phyloP scores from a whole-genome alignment of 1,284 basidiomycete species.

The Rhodotorula sp. region DNA sequence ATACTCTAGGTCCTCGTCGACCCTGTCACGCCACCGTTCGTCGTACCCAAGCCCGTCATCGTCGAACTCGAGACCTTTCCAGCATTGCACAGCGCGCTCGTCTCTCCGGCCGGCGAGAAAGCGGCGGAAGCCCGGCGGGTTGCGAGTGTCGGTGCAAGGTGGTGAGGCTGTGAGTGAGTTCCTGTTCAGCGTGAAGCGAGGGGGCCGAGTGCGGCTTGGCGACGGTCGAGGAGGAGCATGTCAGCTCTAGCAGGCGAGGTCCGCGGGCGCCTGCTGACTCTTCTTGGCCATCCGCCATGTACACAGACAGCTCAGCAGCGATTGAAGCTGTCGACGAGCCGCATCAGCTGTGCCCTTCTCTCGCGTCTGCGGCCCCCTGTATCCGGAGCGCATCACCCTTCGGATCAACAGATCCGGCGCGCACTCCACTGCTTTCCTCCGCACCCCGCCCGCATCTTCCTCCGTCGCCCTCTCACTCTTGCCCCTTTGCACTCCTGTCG shows the following conservation, averaged over 20 bases:
- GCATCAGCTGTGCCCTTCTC: no score
- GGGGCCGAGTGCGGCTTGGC: no score
- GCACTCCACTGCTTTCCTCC: neutral
- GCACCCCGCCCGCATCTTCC: no score
- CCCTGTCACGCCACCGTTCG: conserved; percentile 8
- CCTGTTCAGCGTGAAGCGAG: neutral
- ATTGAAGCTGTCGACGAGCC: neutral
- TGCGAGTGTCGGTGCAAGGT: neutral
- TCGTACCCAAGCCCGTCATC: conserved; percentile 10
- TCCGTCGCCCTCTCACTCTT: neutral
- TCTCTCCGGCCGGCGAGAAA: neutral
- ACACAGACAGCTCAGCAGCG: neutral
- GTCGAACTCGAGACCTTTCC: conserved; percentile 10
- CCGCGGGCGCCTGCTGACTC: no score
- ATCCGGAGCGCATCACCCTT: no score
- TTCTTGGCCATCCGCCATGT: no score
- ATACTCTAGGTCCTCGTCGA: conserved; percentile 19
- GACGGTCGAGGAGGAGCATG: neutral
- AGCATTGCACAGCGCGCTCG: conserved; percentile 10
- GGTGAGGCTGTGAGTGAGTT: neutral
- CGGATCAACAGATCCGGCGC: neutral
- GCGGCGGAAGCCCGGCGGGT: neutral
- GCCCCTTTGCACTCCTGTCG: neutral
- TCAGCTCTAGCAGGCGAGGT: neutral
- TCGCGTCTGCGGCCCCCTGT: no score